Evolutionary conservation across 805 yeast species (phyloP), one percentile per base, ranked within the genome.

Genomic region (Candida schatavii): DNA sequence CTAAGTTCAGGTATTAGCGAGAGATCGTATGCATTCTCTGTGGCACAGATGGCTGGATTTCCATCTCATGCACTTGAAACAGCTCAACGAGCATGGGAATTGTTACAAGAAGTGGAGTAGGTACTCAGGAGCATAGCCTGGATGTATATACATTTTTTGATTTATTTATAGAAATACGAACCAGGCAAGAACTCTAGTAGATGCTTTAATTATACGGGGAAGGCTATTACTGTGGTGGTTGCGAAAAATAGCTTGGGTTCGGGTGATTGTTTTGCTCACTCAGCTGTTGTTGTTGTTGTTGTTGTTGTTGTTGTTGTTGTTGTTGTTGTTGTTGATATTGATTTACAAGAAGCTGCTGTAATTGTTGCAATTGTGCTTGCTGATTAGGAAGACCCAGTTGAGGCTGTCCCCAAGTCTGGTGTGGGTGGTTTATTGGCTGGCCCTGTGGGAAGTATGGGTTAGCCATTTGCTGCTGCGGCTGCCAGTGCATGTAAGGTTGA

Each of bases 21-120:
- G 6, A 75, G 81, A 46, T 85, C 95, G 0, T 85, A 83, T 57
- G 96, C 95, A 1, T 59, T 87, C 10, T 80, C 77, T 41, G 84
- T 87, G 9, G 96, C 96, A 0, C 71, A 75, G 51, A 62, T 81
- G 53, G 95, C 96, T 0, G 95, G 95, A 0, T 83, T 87, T 48
- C 96, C 96, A 0, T 47, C 48, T 5, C 57, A 60, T 3, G 88
- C 88, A 1, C 51, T 88, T 14, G 46, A 61, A 1, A 62, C 70
- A 29, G 95, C 95, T 1, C 49, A 54, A 25, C 47, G 57, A 14
- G 60, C 58, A 29, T 46, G 54, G 26, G 37, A 40, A 26, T 15
- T 46, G 21, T 34, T 45, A 31, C 35, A 35, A 35, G 33, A 23
- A 35, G 36, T n/a, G n/a, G n/a, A n/a, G n/a, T n/a, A n/a, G n/a